Evolutionary conservation across 768 basidiomycete species (phyloP), one percentile per base, ranked within the genome.

Genomic region (Trichaptum fuscoviolaceum): DNA sequence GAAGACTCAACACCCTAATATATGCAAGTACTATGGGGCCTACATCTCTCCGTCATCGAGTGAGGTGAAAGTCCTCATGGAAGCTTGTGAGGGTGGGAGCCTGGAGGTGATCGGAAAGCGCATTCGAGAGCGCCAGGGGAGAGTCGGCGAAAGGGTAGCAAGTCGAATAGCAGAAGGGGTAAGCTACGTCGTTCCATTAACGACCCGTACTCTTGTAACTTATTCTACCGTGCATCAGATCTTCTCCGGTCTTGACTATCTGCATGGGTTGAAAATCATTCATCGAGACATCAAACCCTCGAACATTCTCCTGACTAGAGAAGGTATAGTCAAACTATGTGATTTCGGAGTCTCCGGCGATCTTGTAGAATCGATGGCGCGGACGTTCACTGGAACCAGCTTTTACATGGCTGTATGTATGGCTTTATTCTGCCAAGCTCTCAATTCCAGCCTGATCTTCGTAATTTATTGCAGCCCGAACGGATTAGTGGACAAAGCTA

Each of bases 301-400:
- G 23, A 96, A 96, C 75, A 86, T 99, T 65, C 86, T 99, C 60
- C 82, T 99, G 67, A 93, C 95, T 42, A 85, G 86, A 61, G 89
- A 94, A 73, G 97, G 97, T 34, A 78, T 94, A 61, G 89, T 99
- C 74, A 97, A 95, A 76, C 83, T 99, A 3, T 89, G 86, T 75
- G 97, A 99, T 78, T 99, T 99, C 74, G 97, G 97, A 35, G 97
- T 99, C 23, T 98, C 96, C 27, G 97, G 96, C 57, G 93, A 97
- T 77, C 84, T 99, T 25, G 88, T 98, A 71, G 88, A 91, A 73
- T 94, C 92, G 63, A 77, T 92, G 69, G 97, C 97, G 18, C 93
- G 92, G 64, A 99, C 97, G 0, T 99, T 98, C 74, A 99, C 96
- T 0, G 97, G 97, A 7, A 99, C 96, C 58, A 95, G 95, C 74